Evolutionary conservation across 2,329 filamentous ascomycete genomes (phyloP), one percentile per base, ranked within the genome.

Genomic region (Sporothrix brasiliensis): DNA sequence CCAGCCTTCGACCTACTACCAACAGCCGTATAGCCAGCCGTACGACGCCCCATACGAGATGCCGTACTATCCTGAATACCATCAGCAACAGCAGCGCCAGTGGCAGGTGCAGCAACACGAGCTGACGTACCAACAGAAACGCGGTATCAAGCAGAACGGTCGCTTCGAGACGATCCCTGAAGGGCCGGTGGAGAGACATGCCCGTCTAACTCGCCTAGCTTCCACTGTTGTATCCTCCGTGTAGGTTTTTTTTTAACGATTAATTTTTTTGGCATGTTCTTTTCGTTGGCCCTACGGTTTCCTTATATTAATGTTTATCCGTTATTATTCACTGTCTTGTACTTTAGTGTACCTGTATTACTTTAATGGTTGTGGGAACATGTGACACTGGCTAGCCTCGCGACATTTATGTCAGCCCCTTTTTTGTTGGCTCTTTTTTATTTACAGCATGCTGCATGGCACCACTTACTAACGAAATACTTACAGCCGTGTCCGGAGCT

Each of bases 401-500:
- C 10, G 52, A 27, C 19, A 21, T n/a, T 39, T 58, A n/a, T 58
- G 30, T 41, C 53, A 56, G 30, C 24, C 53, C 27, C 16, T 56
- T 24, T 19, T 34, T 16, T 2, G 34, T 4, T 44, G 3, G 11
- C n/a, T 50, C 14, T 19, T 50, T 49, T 49, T 49, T 58, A 34
- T 30, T 16, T 58, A 7, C 16, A 16, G 7, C 16, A 58, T 19
- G 16, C 30, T n/a, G 14, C 16, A n/a, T 13, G 13, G 14, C 11
- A 39, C 1, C 7, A 41, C 6, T 44, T 19, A 67, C 65, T 67
- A 21, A 67, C 65, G 4, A 44, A 4, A 54, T 13, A 9, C 19
- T 13, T 34, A n/a, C 50, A 67, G 65, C 30, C 65, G 65, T 14
- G 30, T 67, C 14, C 65, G 65, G 21, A 67, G 50, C 47, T 56